A percentile compares a stretch with the other conserved stretches of the same genome.
Conservation (phyloP, 2,329 filamentous ascomycete genomes). For the Aspergillus viridinutans region DNA sequence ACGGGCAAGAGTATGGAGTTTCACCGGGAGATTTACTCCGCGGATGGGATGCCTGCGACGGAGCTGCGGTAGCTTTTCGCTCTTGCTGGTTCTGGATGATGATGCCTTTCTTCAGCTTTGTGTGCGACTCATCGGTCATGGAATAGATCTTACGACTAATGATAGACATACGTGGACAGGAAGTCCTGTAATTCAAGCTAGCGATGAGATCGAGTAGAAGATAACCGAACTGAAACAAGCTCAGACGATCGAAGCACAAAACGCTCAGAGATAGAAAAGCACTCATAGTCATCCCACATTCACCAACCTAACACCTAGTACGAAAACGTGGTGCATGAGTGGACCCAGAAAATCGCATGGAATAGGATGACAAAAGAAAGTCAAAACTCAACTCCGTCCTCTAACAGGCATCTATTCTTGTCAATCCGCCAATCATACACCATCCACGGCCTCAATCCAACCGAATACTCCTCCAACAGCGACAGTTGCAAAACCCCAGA, state of each 20-base stretch:
- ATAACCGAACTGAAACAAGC: not conserved
- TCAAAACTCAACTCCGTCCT: not conserved
- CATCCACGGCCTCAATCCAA: slow-evolving; percentile 40
- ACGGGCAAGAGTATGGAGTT: slow-evolving; percentile 9
- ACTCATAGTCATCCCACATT: not conserved
- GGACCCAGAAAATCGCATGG: not conserved
- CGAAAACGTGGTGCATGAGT: not conserved
- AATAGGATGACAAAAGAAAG: not conserved
- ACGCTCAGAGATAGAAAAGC: not conserved
- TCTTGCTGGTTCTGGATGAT: not conserved
- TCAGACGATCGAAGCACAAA: not conserved
- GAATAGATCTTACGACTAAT: not conserved
- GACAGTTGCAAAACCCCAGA: slow-evolving; percentile 62
- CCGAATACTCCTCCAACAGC: slow-evolving; percentile 29
- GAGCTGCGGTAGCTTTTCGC: not conserved
- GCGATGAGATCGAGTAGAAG: not conserved
- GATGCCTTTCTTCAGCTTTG: not conserved
- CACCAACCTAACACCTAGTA: not conserved
- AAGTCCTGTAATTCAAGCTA: not conserved
- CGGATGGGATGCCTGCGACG: slow-evolving; percentile 12
- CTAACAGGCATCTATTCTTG: not conserved
- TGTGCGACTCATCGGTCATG: not conserved
- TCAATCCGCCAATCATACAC: slow-evolving; percentile 20
- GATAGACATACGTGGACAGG: not conserved
- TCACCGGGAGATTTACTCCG: slow-evolving; percentile 5